These are phyloP conservation scores for Fraxinus velutina DNA, from an alignment of 305 asterid genomes.

Conservation along the genomic window DNA sequence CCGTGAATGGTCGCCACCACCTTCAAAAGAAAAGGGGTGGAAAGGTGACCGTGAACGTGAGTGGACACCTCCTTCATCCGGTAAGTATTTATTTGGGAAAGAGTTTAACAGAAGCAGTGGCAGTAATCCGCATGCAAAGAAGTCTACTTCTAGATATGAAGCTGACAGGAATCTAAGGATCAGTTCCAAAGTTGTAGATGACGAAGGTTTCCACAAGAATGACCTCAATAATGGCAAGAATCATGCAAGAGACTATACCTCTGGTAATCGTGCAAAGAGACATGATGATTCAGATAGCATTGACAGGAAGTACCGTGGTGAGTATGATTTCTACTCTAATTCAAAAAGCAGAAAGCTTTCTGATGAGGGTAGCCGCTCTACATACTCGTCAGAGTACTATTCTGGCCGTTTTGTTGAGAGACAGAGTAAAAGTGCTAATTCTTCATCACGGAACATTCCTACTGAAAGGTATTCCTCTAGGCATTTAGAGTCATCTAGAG, in stretches of 20 bases:
- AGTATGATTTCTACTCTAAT: constrained; percentile 58
- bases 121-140: constrained; percentile 48
- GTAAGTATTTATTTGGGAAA: constrained; percentile 63
- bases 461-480: constrained; percentile 78
- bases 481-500: constrained; percentile 62
- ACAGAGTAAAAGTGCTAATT: constrained; percentile 42
- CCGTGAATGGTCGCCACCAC: constrained; percentile 51
- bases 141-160: constrained; percentile 59
- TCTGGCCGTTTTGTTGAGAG: constrained; percentile 53
- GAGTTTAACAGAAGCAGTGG: constrained; percentile 59
- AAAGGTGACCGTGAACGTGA: constrained; percentile 48
- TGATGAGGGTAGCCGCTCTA: constrained; percentile 58
- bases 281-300: constrained; percentile 58
- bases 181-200: constrained; percentile 61
- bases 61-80: constrained; percentile 59
- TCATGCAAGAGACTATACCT: constrained; percentile 58
- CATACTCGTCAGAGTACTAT: constrained; percentile 55
- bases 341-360: constrained; percentile 73
- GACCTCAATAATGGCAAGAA: constrained; percentile 65
- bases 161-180: constrained; percentile 55
- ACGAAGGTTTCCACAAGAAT: constrained; percentile 57
- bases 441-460: constrained; percentile 48
- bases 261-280: constrained; percentile 60
- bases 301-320: constrained; percentile 60
- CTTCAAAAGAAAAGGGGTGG: constrained; percentile 60